Base-by-base conservation (phyloP, 768 basidiomycete genomes). In the Leccinum uliginosum region DNA sequence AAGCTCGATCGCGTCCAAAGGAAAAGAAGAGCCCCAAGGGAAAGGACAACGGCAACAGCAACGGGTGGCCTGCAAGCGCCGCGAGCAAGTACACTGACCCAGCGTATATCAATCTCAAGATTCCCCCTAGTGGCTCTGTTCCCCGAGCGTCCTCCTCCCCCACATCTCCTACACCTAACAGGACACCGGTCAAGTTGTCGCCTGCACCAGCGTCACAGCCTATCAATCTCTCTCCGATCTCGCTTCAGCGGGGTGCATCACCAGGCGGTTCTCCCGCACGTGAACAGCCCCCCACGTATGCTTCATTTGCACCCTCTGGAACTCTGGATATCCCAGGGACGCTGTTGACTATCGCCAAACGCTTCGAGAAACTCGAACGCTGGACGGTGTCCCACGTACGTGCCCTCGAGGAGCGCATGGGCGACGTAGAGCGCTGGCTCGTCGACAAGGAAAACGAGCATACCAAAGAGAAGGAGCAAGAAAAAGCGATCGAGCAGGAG, bases 371-470 rank as follows among this genome's bases (percentile, higher is more conserved):
- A 68, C 79, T 93, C 12, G 91, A 93, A 67, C 87, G 87, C 60
- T 93, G 91, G 91, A 87, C 91, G 0, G 89, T 93, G 3, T 84
- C 89, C 6, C 91, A 93, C 62, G 90, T 92, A 3, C 84, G 91
- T 53, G 91, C 91, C 2, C 74, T 93, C n/a, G 91, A 93, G 62
- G 91, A 93, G 19, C 82, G 91, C 30, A 93, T 93, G 91, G 84
- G 85, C 58, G 91, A 93, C 55, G 91, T 93, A n/a, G 91, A 93
- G 67, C 79, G 85, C 46, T 93, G 89, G 89, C 76, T 93, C 9
- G 91, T 93, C 6, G 90, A 91, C 59, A 91, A 87, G 67, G 90
- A 93, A 73, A 84, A 78, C 57, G 84, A 86, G 63, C 64, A 71
- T 12, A 40, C 45, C 17, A 68, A 76, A 23, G 73, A 76, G 23